These are phyloP conservation scores for Trichoderma sp. DNA, from an alignment of 2,329 filamentous ascomycete species.

Conservation along the genomic window DNA sequence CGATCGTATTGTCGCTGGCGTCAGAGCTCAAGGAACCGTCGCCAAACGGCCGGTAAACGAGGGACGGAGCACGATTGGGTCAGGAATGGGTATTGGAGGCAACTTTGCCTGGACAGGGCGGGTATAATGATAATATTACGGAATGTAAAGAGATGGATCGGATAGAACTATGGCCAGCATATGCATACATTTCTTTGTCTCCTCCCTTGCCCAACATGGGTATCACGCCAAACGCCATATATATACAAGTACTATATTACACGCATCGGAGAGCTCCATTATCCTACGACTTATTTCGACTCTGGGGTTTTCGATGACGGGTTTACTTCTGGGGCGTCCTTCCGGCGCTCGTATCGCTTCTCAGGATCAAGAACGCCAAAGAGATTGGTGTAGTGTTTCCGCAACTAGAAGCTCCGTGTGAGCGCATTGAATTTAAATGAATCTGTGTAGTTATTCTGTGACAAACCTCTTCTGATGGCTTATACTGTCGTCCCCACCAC, in stretches of 20 bases:
- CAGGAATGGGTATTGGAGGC: constrained; percentile 54
- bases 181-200: constrained; percentile 23
- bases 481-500: constrained; percentile 43
- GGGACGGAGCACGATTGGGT: constrained; percentile 46
- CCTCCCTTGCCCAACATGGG: constrained; percentile 8
- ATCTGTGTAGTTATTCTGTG: neutral
- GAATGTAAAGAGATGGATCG: constrained; percentile 21
- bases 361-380: constrained; percentile 42
- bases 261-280: constrained; percentile 20
- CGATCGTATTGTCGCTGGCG: constrained; percentile 83
- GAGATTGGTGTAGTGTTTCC: constrained; percentile 36
- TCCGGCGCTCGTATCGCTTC: constrained; percentile 42
- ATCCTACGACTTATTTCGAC: constrained; percentile 26
- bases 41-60: constrained; percentile 78
- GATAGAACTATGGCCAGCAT: constrained; percentile 24
- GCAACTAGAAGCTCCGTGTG: constrained; percentile 31
- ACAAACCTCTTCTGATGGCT: constrained; percentile 42
- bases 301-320: constrained; percentile 28
- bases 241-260: constrained; percentile 25
- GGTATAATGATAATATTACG: constrained; percentile 24
- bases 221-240: constrained; percentile 32
- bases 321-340: constrained; percentile 36
- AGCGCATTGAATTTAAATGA: neutral
- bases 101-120: constrained; percentile 55
- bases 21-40: constrained; percentile 72